Percentiles rank a stretch among this genome's conserved stretches.
phyloP scores from a whole-genome alignment of 75 land plant genomes.

The Gnetum montanum region DNA sequence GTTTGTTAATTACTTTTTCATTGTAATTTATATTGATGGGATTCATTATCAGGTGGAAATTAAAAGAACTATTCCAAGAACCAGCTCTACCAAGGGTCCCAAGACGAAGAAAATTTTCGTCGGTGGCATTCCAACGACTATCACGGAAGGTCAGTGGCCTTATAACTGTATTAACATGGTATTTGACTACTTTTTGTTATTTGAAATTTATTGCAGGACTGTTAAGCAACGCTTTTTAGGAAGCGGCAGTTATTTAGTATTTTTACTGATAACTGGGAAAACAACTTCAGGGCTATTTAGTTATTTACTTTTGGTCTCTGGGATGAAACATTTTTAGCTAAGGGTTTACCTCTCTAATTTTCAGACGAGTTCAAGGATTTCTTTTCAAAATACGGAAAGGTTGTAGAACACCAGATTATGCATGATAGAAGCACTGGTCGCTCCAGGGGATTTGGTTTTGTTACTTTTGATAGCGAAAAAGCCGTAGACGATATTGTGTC shows the following conservation, averaged over 20 bases:
- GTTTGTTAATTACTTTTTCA: neutral
- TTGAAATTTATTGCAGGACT: too few species aligned
- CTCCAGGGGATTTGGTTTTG: slow-evolving; percentile 85
- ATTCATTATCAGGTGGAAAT: slow-evolving; percentile 37
- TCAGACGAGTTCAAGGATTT: slow-evolving; percentile 70
- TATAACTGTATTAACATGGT: neutral
- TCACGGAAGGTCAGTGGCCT: slow-evolving; percentile 32
- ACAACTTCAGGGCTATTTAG: too few species aligned
- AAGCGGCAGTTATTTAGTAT: too few species aligned
- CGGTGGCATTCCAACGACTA: slow-evolving; percentile 55
- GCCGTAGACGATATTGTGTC: slow-evolving; percentile 56
- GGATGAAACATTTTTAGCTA: neutral
- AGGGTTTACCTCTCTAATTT: slow-evolving; percentile 5
- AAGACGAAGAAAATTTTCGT: slow-evolving; percentile 59
- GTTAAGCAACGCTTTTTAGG: too few species aligned
- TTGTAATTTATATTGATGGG: neutral
- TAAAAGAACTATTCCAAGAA: slow-evolving; percentile 46
- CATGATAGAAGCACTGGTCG: slow-evolving; percentile 67
- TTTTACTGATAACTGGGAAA: too few species aligned
- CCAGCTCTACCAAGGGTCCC: slow-evolving; percentile 24
- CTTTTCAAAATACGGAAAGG: slow-evolving; percentile 53
- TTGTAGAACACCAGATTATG: slow-evolving; percentile 78
- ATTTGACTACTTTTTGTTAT: neutral
- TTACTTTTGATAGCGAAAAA: slow-evolving; percentile 74
- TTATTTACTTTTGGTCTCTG: neutral